Evolutionary conservation across 352 stramenopile genomes (phyloP).

Genomic region (Aphanomyces invadans): DNA sequence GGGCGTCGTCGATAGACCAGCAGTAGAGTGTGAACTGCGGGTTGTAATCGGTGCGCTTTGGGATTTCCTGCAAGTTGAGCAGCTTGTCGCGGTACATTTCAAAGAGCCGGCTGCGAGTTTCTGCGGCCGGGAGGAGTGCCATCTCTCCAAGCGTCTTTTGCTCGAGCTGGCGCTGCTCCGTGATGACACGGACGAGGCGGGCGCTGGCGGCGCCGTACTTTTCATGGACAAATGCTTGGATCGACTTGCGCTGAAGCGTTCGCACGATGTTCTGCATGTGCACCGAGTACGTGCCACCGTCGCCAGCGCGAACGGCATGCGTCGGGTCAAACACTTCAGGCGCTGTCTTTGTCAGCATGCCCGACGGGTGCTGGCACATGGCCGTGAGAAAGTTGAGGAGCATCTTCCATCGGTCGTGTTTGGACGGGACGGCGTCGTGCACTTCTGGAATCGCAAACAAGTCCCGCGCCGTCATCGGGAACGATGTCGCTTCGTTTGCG

Average conservation of each 20-base stretch:
- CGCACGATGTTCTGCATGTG: conserved; percentile 86
- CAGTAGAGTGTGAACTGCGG: conserved; percentile 83
- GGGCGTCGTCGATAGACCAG: conserved; percentile 70
- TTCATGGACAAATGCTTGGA: conserved; percentile 73
- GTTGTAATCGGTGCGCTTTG: conserved; percentile 83
- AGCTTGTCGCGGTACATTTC: conserved; percentile 69
- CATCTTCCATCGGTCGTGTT: conserved; percentile 74
- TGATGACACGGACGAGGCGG: conserved; percentile 76
- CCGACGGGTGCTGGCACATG: conserved; percentile 85
- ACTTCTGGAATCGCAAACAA: conserved; percentile 64
- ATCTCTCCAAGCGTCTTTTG: conserved; percentile 80
- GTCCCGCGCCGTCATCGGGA: conserved; percentile 66
- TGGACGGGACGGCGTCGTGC: conserved; percentile 60
- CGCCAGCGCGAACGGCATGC: conserved; percentile 39
- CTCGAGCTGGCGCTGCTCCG: conserved; percentile 81
- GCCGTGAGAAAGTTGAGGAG: conserved; percentile 84
- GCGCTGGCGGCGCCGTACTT: conserved; percentile 73
- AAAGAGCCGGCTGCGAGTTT: conserved; percentile 72
- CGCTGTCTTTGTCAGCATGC: conserved; percentile 79
- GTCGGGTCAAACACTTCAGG: conserved; percentile 60
- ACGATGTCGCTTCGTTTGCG: conserved; percentile 67
- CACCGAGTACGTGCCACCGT: conserved; percentile 82
- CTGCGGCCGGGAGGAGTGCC: conserved; percentile 72
- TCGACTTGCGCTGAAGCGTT: conserved; percentile 67
- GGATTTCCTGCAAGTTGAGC: conserved; percentile 79